A percentile compares a stretch with the other conserved stretches of the same genome.
Conservation (phyloP, 116 monocot species). For the Posidonia oceanica region DNA sequence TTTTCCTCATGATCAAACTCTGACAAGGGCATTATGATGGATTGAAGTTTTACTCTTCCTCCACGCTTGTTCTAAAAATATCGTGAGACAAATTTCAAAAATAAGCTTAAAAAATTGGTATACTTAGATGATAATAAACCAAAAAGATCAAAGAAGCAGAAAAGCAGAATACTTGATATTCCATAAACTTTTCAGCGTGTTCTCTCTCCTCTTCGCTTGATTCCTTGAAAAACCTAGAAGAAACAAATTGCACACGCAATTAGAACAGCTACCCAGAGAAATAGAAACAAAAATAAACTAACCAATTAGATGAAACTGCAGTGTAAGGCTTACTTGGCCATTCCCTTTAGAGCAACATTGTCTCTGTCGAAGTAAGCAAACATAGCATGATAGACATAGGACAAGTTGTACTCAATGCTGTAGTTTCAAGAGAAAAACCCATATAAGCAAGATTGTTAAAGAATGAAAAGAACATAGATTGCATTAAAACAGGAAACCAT, state of each 20-base stretch:
- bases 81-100: neutral
- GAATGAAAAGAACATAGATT: too few relatives aligned
- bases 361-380: constrained; percentile 91
- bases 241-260: neutral
- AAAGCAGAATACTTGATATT: constrained; percentile 54
- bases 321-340: constrained; percentile 57
- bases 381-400: constrained; percentile 85
- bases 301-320: neutral
- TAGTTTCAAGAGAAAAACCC: neutral
- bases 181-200: constrained; percentile 82
- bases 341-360: constrained; percentile 66
- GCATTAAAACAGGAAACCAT: too few relatives aligned
- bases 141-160: neutral
- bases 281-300: neutral
- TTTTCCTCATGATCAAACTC: constrained; percentile 79
- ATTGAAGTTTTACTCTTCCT: constrained; percentile 53
- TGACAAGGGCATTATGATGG: constrained; percentile 40
- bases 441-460: neutral
- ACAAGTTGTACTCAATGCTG: constrained; percentile 92
- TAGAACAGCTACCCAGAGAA: neutral
- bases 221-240: constrained; percentile 61
- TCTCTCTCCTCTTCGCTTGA: constrained; percentile 61
- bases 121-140: neutral
- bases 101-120: neutral
- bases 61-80: constrained; percentile 64